phyloP scores from a whole-genome alignment of 2,329 filamentous ascomycete species.

The Sphaerulina populicola region DNA sequence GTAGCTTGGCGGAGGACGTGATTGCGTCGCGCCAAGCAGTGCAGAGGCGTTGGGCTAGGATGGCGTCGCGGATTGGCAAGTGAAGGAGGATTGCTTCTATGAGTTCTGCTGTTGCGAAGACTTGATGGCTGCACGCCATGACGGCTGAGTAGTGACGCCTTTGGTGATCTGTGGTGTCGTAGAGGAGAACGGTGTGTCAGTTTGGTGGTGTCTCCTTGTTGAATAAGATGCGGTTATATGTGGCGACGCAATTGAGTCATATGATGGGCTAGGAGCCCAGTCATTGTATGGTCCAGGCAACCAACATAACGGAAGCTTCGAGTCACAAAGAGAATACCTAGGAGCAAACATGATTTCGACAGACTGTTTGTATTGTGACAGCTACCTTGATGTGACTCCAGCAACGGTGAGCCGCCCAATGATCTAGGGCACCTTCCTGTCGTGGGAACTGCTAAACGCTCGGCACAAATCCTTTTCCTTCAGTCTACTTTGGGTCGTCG shows the following conservation, averaged over 20 bases:
- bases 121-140: neutral
- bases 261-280: neutral
- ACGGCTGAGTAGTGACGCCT: neutral
- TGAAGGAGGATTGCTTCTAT: constrained; percentile 29
- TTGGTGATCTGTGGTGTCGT: neutral
- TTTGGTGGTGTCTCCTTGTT: no score
- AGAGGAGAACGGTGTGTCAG: neutral
- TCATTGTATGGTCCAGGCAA: neutral
- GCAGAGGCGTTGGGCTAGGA: constrained; percentile 21
- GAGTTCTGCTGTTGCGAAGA: constrained; percentile 24
- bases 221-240: neutral
- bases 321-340: neutral
- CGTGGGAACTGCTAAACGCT: neutral
- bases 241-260: constrained; percentile 1
- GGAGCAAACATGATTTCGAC: neutral
- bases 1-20: constrained; percentile 17
- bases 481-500: constrained; percentile 45
- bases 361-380: constrained; percentile 3
- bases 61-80: constrained; percentile 20
- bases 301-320: neutral
- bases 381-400: neutral
- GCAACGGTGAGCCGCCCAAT: neutral
- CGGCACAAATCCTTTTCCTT: constrained; percentile 5
- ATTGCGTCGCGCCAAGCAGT: constrained; percentile 19
- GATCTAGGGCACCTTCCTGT: neutral